Percentiles rank a stretch among this genome's conserved stretches.
Conservation (phyloP, 2,329 filamentous ascomycete species). For the Fusarium paranaense region DNA sequence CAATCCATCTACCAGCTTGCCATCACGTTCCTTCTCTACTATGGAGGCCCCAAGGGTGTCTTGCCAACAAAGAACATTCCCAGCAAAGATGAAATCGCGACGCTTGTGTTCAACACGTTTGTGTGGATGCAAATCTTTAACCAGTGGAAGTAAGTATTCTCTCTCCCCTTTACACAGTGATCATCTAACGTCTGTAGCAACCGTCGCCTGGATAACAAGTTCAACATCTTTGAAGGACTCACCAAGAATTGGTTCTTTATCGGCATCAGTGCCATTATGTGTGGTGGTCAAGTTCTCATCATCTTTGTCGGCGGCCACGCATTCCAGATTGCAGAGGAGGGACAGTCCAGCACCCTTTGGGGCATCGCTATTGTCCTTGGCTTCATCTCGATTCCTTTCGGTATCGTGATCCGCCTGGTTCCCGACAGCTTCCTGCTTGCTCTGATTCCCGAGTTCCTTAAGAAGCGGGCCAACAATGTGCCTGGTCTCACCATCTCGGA, state of each 20-base stretch:
- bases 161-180: background rate
- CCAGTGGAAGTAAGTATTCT: constrained; percentile 82
- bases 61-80: constrained; percentile 57
- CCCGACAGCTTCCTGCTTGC: constrained; percentile 76
- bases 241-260: constrained; percentile 90
- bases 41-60: constrained; percentile 65
- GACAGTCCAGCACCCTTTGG: constrained; percentile 82
- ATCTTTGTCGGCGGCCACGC: constrained; percentile 86
- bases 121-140: constrained; percentile 99
- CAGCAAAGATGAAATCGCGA: constrained; percentile 67
- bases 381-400: constrained; percentile 85
- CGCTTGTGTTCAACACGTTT: constrained; percentile 96
- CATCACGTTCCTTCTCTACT: constrained; percentile 84
- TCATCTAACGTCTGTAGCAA: constrained; percentile 65
- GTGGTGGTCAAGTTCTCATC: constrained; percentile 89
- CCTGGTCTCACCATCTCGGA: constrained; percentile 72
- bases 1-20: constrained; percentile 91
- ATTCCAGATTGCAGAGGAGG: constrained; percentile 75
- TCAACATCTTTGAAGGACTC: constrained; percentile 95
- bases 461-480: constrained; percentile 58
- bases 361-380: constrained; percentile 87
- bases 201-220: constrained; percentile 90
- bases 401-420: constrained; percentile 82
- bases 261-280: constrained; percentile 86
- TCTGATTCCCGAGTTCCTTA: constrained; percentile 65